Evolutionary conservation across 176 grass and related monocot species (phyloP).

Genomic region (Olyra latifolia): DNA sequence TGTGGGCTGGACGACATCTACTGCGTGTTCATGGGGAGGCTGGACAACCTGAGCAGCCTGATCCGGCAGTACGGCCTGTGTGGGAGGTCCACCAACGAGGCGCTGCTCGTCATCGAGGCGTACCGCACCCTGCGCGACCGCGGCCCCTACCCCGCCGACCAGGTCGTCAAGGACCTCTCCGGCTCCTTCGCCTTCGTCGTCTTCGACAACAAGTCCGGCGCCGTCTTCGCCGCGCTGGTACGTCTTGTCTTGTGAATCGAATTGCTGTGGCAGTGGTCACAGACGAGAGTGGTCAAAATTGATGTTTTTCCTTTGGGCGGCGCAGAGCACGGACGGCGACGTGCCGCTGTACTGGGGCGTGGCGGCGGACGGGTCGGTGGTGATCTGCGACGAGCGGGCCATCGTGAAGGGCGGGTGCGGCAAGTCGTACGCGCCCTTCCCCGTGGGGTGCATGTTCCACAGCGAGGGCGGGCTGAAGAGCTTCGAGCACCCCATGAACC

Average conservation of each 20-base stretch:
- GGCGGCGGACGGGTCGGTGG: conserved; percentile 70
- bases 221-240: conserved; percentile 76
- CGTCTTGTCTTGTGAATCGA: too few species aligned
- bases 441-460: conserved; percentile 95
- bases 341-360: conserved; percentile 82
- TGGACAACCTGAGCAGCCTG: conserved; percentile 75
- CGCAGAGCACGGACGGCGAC: conserved; percentile 53
- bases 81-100: conserved; percentile 64
- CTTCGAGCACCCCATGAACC: conserved; percentile 94
- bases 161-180: conserved; percentile 86
- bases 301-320: too few species aligned
- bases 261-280: too few species aligned
- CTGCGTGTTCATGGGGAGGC: conserved; percentile 68
- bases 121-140: conserved; percentile 95
- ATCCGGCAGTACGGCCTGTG: conserved; percentile 91
- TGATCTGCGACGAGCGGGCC: conserved; percentile 82
- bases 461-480: conserved; percentile 90
- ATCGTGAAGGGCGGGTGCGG: conserved; percentile 66
- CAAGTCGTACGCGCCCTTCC: conserved; percentile 83
- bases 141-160: conserved; percentile 91
- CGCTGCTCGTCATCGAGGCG: conserved; percentile 71
- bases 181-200: conserved; percentile 90
- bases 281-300: too few species aligned
- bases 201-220: conserved; percentile 65
- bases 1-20: conserved; percentile 80